A percentile compares a stretch with the other conserved stretches of the same genome.
Evolutionary conservation across 1,139 yeast genomes (phyloP).

Genomic region (Candida glucosophila): DNA sequence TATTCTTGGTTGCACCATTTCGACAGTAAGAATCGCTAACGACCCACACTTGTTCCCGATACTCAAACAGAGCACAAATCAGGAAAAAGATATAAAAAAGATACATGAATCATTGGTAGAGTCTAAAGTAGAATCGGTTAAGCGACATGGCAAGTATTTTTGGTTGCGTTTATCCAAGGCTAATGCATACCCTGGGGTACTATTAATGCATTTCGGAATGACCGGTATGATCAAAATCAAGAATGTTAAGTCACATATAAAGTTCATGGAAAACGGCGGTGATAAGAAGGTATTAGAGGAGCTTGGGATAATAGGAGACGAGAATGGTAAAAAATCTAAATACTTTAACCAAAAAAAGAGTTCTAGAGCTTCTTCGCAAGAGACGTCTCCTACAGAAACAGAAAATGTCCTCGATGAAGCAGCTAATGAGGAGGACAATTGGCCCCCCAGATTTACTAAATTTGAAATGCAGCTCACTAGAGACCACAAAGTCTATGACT

Average conservation of each 20-base stretch:
- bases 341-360: too few species aligned
- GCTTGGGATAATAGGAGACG: constrained; percentile 9
- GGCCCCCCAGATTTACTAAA: constrained; percentile 58
- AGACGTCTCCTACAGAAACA: too few species aligned
- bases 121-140: constrained; percentile 32
- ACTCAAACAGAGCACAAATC: constrained; percentile 20
- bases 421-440: constrained; percentile 13
- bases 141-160: constrained; percentile 58
- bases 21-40: constrained; percentile 19
- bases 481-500: constrained; percentile 24
- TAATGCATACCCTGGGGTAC: constrained; percentile 14
- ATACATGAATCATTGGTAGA: constrained; percentile 17
- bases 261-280: constrained; percentile 58
- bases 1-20: constrained; percentile 33
- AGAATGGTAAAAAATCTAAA: constrained; percentile 4
- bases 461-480: constrained; percentile 28
- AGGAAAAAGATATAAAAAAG: constrained; percentile 18
- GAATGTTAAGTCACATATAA: constrained; percentile 40
- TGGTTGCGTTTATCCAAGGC: constrained; percentile 34
- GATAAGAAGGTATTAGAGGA: constrained; percentile 34
- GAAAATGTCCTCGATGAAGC: too few species aligned
- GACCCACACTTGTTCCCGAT: constrained; percentile 34
- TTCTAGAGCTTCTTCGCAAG: too few species aligned
- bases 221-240: constrained; percentile 54
- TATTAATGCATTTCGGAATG: constrained; percentile 61